Evolutionary conservation across 495 filamentous ascomycete species (phyloP), one percentile per base, ranked within the genome.

Genomic region (Neurospora tetraspora): DNA sequence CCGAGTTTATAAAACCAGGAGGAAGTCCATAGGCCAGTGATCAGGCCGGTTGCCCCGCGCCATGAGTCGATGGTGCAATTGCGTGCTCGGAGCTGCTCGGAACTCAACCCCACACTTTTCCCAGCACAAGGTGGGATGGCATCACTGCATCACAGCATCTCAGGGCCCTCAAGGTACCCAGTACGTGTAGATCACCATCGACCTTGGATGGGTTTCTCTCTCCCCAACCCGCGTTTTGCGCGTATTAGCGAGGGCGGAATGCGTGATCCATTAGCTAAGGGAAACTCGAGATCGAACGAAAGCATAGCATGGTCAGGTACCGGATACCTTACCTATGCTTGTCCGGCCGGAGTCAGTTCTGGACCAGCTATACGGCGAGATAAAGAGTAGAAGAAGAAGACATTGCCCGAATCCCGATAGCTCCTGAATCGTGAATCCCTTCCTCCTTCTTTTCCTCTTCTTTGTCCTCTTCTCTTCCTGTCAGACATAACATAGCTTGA

Each of bases 11-110:
- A 53, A 14, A 53, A 23, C 45, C n/a, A 5, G 45, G n/a, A 4
- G n/a, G 23, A 16, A 61, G 20, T 61, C 23, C 53, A 31, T 16
- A 61, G 23, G 23, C 53, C 53, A 16, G 27, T 31, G 27, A 61
- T 31, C 23, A 16, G 53, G 23, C 53, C 18, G 23, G 71, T 65
- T 71, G 77, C 75, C 77, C 79, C 77, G 74, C 74, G 77, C 76
- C 72, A 76, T 70, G 53, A 76, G 71, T 74, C 72, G 77, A 80
- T 78, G 76, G 76, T 72, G 77, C 76, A 75, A 81, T 80, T 77
- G 79, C 80, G 80, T 80, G 79, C 79, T 81, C 27, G 23, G 45
- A 61, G 53, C 23, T 61, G 53, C 53, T 73, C 45, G 73, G 34
- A 40, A 18, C 71, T 76, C 73, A 76, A 65, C 77, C 79, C 77